Evolutionary conservation across 2,329 filamentous ascomycete species (phyloP), one percentile per base, ranked within the genome.

Genomic region (Colletotrichum tabaci): DNA sequence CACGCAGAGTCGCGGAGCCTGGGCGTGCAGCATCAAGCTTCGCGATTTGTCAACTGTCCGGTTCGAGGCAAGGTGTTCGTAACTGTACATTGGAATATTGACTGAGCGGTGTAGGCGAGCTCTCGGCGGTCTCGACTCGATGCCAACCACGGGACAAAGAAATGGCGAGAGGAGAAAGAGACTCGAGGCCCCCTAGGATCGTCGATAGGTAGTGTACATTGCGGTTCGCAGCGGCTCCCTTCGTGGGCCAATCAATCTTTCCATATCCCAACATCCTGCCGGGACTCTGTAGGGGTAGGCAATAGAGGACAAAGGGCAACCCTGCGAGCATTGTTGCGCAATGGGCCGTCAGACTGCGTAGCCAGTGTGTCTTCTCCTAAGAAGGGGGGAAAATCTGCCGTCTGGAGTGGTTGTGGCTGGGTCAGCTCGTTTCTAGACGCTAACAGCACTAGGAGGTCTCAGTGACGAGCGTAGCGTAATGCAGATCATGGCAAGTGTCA

Each of bases 321-420:
- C 44, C 16, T 44, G 60, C 46, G 42, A 35, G 57, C 18, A 58
- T 49, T 38, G 66, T 56, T 38, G 40, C 46, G 35, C 35, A 15
- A 13, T 53, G 58, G 58, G 35, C 46, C 46, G 58, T n/a, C 23
- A n/a, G 30, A 63, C 47, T 46, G 30, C 60, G 40, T 38, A 47
- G 12, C 23, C 30, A 15, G 9, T n/a, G 15, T 9, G 42, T 46
- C 38, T 7, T 2, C 16, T 30, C 46, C 21, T 13, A 40, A 52
- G 30, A 44, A 44, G 53, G 46, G 23, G 62, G 65, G 49, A 44
- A 56, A 57, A 58, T 63, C 53, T 58, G 67, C 50, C 23, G 57
- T 52, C 35, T 53, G 46, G 65, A 40, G 57, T 71, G 68, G 68
- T 40, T 55, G 65, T 64, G 68, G 68, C 68, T 71, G 58, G 53